Evolutionary conservation across 352 stramenopile species (phyloP).

Genomic region (Phytophthora hibernalis): DNA sequence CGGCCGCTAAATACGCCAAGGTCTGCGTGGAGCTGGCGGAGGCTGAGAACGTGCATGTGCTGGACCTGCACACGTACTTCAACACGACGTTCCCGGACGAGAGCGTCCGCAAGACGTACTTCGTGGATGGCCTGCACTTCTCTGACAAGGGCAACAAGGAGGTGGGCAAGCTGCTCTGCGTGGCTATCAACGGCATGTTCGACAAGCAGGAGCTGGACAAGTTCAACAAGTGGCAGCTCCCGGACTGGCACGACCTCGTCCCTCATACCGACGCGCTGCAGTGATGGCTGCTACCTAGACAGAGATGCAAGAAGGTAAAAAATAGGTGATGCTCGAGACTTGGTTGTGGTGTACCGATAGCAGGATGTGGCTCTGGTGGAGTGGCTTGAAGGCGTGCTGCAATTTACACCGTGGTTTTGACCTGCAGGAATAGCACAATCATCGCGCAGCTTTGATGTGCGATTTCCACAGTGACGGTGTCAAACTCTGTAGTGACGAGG

Average conservation of each 20-base stretch:
- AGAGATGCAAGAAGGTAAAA: too few species aligned
- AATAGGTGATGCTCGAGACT: too few species aligned
- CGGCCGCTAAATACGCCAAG: constrained; percentile 52
- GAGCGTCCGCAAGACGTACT: constrained; percentile 35
- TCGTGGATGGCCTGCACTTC: constrained; percentile 67
- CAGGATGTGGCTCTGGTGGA: too few species aligned
- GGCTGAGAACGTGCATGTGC: constrained; percentile 45
- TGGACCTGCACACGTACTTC: constrained; percentile 63
- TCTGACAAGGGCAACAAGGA: constrained; percentile 56
- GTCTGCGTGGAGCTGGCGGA: constrained; percentile 49
- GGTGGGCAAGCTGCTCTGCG: constrained; percentile 29
- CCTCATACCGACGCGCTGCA: constrained; percentile 18
- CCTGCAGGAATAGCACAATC: too few species aligned
- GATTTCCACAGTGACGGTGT: not conserved
- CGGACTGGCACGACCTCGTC: constrained; percentile 49
- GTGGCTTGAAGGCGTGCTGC: too few species aligned
- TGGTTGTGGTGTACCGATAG: too few species aligned
- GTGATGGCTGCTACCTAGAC: not conserved
- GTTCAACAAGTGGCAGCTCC: constrained; percentile 47
- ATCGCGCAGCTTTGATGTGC: too few species aligned
- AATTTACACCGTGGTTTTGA: too few species aligned
- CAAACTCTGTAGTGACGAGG: constrained; percentile 15
- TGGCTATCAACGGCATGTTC: constrained; percentile 43
- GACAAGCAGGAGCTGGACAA: constrained; percentile 30
- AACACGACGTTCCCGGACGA: constrained; percentile 48